phyloP scores from a whole-genome alignment of 768 basidiomycete genomes.

The Serendipita indica region DNA sequence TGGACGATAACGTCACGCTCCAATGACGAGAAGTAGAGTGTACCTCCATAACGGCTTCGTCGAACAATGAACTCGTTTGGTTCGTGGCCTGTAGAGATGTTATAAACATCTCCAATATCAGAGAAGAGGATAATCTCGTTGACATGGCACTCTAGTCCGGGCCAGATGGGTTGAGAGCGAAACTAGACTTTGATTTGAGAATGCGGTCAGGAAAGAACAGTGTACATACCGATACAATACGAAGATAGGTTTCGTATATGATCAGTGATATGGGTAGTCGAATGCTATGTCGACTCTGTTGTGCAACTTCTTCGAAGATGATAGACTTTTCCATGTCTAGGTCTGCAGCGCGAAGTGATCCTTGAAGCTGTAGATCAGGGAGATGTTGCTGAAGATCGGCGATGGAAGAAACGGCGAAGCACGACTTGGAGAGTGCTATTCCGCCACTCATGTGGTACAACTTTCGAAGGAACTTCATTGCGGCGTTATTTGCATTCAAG shows the following conservation, averaged over 20 bases:
- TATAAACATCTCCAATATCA: constrained; percentile 80
- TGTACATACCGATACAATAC: constrained; percentile 53
- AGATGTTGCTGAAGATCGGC: constrained; percentile 43
- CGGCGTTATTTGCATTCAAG: constrained; percentile 55
- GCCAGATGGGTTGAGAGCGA: constrained; percentile 40
- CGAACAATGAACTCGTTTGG: constrained; percentile 71
- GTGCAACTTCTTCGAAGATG: constrained; percentile 45
- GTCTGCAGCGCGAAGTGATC: constrained; percentile 40
- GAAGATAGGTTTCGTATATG: constrained; percentile 53
- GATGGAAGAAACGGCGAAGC: constrained; percentile 50
- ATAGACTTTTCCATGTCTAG: constrained; percentile 46
- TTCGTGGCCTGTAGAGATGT: constrained; percentile 51
- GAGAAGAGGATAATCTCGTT: constrained; percentile 67
- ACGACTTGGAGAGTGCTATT: constrained; percentile 34
- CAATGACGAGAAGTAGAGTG: constrained; percentile 61
- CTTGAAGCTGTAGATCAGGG: constrained; percentile 31
- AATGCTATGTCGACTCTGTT: constrained; percentile 49
- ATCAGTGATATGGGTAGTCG: constrained; percentile 58
- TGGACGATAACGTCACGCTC: constrained; percentile 60
- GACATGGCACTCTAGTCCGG: constrained; percentile 53
- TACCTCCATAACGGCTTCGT: constrained; percentile 51
- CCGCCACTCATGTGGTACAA: constrained; percentile 55
- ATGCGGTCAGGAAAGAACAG: neutral
- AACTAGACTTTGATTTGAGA: constrained; percentile 41
- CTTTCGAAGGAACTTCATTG: constrained; percentile 59